A percentile compares a stretch with the other conserved stretches of the same genome.
Evolutionary conservation across 2,329 filamentous ascomycete species (phyloP).

Genomic region (Samsoniella hepiali): DNA sequence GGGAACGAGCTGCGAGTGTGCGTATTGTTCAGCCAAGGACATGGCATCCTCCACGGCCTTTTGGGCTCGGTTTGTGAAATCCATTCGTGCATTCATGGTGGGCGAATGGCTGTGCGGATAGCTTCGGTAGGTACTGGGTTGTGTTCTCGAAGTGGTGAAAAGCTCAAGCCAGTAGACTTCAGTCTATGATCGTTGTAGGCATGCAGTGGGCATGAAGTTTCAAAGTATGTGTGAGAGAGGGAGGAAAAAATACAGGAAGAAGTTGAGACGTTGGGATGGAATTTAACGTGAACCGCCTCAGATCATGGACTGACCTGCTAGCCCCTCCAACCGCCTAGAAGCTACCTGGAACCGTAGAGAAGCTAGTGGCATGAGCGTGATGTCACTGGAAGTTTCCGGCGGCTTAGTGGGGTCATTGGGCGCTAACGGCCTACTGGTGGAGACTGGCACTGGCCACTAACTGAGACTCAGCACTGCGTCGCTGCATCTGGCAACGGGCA

Average conservation of each 20-base stretch:
- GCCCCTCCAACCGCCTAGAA: constrained; percentile 29
- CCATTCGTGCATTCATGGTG: constrained; percentile 73
- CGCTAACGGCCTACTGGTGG: neutral
- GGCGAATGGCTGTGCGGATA: constrained; percentile 19
- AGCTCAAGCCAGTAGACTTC: constrained; percentile 9
- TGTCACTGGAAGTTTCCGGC: constrained; percentile 25
- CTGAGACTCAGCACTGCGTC: too few relatives aligned
- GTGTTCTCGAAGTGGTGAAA: neutral
- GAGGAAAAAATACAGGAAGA: neutral
- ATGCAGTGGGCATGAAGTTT: constrained; percentile 2
- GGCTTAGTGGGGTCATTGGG: constrained; percentile 18
- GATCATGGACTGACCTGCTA: constrained; percentile 21
- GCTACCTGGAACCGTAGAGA: constrained; percentile 30
- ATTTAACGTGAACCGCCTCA: constrained; percentile 22
- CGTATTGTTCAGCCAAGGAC: constrained; percentile 81
- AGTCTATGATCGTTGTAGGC: constrained; percentile 3
- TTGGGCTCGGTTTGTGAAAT: constrained; percentile 91
- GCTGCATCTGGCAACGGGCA: too few relatives aligned
- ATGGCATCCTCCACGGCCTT: constrained; percentile 88
- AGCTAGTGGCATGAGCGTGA: constrained; percentile 24
- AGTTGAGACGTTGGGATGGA: constrained; percentile 2
- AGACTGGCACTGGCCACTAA: too few relatives aligned
- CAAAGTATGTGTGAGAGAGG: constrained; percentile 4
- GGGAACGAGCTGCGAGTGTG: constrained; percentile 85
- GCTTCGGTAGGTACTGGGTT: neutral